These are phyloP conservation scores for Xylariaceae sp. DNA, from an alignment of 2,329 filamentous ascomycete species.

Conservation along the genomic window DNA sequence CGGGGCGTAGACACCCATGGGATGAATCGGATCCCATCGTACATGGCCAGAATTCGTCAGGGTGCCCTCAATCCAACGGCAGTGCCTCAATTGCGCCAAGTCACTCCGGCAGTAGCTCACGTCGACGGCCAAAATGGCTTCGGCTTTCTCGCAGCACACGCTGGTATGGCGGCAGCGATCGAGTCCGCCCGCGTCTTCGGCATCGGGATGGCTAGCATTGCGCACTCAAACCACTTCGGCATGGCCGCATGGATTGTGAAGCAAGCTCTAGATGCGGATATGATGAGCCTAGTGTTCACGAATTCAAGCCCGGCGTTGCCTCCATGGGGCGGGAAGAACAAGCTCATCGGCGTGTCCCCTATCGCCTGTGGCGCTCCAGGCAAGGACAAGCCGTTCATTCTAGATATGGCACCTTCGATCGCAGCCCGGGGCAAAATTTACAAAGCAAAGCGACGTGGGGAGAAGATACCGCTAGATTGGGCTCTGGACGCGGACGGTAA, in stretches of 20 bases:
- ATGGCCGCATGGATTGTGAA: slow-evolving; percentile 81
- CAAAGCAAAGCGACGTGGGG: slow-evolving; percentile 64
- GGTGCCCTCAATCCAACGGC: slow-evolving; percentile 64
- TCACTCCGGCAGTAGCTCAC: slow-evolving; percentile 70
- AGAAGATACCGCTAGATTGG: slow-evolving; percentile 72
- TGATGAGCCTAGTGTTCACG: slow-evolving; percentile 70
- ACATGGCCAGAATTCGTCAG: slow-evolving; percentile 69
- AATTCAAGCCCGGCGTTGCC: slow-evolving; percentile 72
- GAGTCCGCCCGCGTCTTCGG: slow-evolving; percentile 62
- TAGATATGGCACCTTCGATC: slow-evolving; percentile 72
- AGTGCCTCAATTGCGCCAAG: slow-evolving; percentile 54
- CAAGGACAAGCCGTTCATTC: slow-evolving; percentile 59
- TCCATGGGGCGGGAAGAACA: slow-evolving; percentile 65
- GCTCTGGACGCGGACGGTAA: slow-evolving; percentile 69
- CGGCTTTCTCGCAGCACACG: slow-evolving; percentile 68
- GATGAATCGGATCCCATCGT: slow-evolving; percentile 74
- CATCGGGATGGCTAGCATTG: slow-evolving; percentile 73
- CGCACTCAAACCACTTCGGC: slow-evolving; percentile 78
- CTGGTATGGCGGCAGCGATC: slow-evolving; percentile 66
- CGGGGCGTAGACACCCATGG: slow-evolving; percentile 79
- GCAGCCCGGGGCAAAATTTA: slow-evolving; percentile 72
- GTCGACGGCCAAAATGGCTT: slow-evolving; percentile 70
- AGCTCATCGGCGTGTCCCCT: slow-evolving; percentile 71
- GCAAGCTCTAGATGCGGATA: slow-evolving; percentile 68
- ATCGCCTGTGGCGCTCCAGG: slow-evolving; percentile 75